Conservation (phyloP, 2,329 filamentous ascomycete genomes). For the Lomentospora prolificans region DNA sequence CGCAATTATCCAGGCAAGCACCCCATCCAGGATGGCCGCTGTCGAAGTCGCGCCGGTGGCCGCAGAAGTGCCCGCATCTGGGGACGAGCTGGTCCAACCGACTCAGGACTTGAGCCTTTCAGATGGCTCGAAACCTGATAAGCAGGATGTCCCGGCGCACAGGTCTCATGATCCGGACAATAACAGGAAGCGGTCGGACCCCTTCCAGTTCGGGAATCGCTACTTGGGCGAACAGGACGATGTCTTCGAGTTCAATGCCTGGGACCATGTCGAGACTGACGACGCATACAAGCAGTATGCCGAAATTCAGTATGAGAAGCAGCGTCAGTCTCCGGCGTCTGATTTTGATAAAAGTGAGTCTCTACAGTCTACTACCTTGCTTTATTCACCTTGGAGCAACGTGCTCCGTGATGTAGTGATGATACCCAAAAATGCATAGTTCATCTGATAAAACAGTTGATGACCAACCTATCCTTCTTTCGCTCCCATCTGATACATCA, state of each 20-base stretch:
- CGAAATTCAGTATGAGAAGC: constrained; percentile 72
- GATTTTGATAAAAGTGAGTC: constrained; percentile 78
- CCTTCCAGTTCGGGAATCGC: constrained; percentile 91
- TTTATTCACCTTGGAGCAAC: no score
- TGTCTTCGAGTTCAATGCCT: constrained; percentile 95
- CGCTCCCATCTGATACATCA: constrained; percentile 59
- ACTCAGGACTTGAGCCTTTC: constrained; percentile 8
- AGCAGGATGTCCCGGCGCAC: constrained; percentile 38
- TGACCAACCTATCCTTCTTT: constrained; percentile 59
- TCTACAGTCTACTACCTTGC: no score
- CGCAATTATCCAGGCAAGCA: constrained; percentile 9
- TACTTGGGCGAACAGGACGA: constrained; percentile 75
- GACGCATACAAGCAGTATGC: constrained; percentile 79
- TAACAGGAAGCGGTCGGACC: constrained; percentile 80
- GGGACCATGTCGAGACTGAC: constrained; percentile 96
- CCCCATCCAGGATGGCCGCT: constrained; percentile 5
- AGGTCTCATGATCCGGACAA: constrained; percentile 61
- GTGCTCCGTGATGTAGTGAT: no score
- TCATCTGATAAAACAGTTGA: constrained; percentile 56
- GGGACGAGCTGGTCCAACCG: constrained; percentile 6
- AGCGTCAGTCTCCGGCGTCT: constrained; percentile 76
- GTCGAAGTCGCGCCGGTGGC: constrained; percentile 10
- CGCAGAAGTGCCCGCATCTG: constrained; percentile 8
- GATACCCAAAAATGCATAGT: constrained; percentile 55
- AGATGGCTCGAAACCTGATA: background rate